These are phyloP conservation scores for Colletotrichum eremochloae DNA, from an alignment of 2,329 filamentous ascomycete species.

Conservation along the genomic window DNA sequence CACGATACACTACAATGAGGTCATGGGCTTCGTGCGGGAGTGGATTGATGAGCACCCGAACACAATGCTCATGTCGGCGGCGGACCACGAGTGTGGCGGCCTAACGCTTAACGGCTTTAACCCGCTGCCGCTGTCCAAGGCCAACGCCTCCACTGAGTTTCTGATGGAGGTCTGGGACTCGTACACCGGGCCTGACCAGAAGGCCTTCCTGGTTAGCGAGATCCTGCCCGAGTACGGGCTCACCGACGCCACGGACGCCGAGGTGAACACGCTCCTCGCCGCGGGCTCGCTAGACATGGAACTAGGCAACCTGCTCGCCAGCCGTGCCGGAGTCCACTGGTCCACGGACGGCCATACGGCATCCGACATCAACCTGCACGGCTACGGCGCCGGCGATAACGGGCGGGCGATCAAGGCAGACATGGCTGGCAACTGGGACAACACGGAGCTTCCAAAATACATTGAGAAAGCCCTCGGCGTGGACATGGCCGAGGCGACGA, in stretches of 20 bases:
- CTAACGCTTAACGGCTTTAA: slow-evolving; percentile 55
- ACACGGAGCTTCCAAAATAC: slow-evolving; percentile 47
- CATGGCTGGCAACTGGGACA: slow-evolving; percentile 47
- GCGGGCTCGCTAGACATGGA: slow-evolving; percentile 47
- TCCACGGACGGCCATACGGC: slow-evolving; percentile 44
- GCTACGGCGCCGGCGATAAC: slow-evolving; percentile 47
- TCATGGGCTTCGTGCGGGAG: slow-evolving; percentile 52
- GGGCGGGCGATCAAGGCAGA: slow-evolving; percentile 38
- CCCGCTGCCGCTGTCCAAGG: slow-evolving; percentile 49
- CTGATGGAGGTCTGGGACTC: slow-evolving; percentile 46
- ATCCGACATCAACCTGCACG: slow-evolving; percentile 53
- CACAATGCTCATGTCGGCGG: slow-evolving; percentile 55
- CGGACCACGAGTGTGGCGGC: slow-evolving; percentile 57
- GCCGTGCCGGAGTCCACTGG: slow-evolving; percentile 45
- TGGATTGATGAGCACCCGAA: slow-evolving; percentile 56
- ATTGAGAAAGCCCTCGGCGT: slow-evolving; percentile 46
- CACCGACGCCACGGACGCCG: slow-evolving; percentile 47
- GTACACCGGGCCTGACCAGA: slow-evolving; percentile 49
- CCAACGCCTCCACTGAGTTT: slow-evolving; percentile 50
- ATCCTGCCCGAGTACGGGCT: slow-evolving; percentile 52
- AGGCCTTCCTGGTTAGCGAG: slow-evolving; percentile 47
- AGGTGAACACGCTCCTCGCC: slow-evolving; percentile 48
- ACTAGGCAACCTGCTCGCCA: slow-evolving; percentile 48
- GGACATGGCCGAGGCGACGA: slow-evolving; percentile 44
- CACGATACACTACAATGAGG: slow-evolving; percentile 56